Base-by-base conservation (phyloP, 2,329 filamentous ascomycete species). In the Neodidymelliopsis sp. region DNA sequence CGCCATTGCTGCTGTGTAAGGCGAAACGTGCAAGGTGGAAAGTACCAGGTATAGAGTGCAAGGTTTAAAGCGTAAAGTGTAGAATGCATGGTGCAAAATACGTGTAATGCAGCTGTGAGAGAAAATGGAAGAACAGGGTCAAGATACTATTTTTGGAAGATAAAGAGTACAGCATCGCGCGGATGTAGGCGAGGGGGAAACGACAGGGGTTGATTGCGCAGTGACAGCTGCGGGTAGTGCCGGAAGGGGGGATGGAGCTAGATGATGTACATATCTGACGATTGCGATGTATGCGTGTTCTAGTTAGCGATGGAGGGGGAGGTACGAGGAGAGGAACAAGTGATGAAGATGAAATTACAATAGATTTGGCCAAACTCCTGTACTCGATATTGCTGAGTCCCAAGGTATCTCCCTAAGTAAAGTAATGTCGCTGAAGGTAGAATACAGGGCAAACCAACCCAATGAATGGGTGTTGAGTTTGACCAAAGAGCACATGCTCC, bases 391-490 rank as follows among this genome's bases (percentile, higher is more conserved):
- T 19, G 28, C 4, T 25, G 49, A 47, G 49, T 42, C 54, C 56
- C 53, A 51, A 63, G 60, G 60, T 63, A 62, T 63, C 60, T 62
- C 41, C 53, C 50, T 53, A 57, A 47, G 42, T 41, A 44, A 35
- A 49, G 37, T 22, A 24, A 41, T 44, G 29, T 49, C 43, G 43
- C 42, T 52, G 38, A 49, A 53, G 29, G 27, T 39, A 39, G 25
- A 34, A 25, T 50, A 54, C 40, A 54, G 36, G 22, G 31, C 27
- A n/a, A n/a, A n/a, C 31, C 36, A 41, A 25, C 30, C 35, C 40
- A 23, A 35, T 31, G 15, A 31, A 9, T 16, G 12, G 13, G 29
- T 9, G 6, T 4, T 8, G 30, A 16, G 9, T 24, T 11, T 29
- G 40, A 34, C n/a, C 11, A 37, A 37, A 22, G 4, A 29, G 2